Evolutionary conservation across 306 rosid species (phyloP).

Genomic region (Morella rubra): DNA sequence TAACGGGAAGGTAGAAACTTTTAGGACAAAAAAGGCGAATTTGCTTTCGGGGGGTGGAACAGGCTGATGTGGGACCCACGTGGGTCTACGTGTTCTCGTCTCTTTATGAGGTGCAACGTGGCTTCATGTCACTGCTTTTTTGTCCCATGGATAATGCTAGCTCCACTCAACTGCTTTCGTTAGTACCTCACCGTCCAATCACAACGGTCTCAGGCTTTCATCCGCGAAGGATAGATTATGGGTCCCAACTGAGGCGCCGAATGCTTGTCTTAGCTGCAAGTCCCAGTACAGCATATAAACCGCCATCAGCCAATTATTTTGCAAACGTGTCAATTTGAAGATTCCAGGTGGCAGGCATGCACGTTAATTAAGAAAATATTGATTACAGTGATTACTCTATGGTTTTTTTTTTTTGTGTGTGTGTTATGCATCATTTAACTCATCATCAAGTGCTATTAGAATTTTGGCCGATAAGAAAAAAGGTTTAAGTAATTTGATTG

Average conservation of each 20-base stretch:
- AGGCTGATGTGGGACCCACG: constrained; percentile 13
- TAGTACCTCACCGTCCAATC: constrained; percentile 6
- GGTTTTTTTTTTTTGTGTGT: no score
- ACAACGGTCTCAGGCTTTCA: background rate
- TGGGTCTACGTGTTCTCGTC: constrained; percentile 10
- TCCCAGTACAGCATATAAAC: no score
- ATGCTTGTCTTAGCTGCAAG: no score
- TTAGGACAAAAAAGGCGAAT: background rate
- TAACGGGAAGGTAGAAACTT: background rate
- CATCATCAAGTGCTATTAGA: no score
- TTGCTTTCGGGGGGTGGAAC: background rate
- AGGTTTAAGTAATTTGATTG: no score
- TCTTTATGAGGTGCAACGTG: constrained; percentile 26
- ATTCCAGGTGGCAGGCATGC: no score
- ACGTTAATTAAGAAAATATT: no score
- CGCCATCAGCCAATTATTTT: no score
- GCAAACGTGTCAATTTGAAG: no score
- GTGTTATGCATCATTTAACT: no score
- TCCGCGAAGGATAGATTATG: background rate
- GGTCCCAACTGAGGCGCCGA: background rate
- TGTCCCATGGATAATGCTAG: background rate
- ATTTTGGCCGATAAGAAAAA: no score
- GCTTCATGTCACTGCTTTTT: constrained; percentile 16
- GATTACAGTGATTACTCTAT: no score
- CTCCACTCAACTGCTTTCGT: background rate